Evolutionary conservation across 352 stramenopile genomes (phyloP), one percentile per base, ranked within the genome.

Genomic region (Plasmopara viticola): DNA sequence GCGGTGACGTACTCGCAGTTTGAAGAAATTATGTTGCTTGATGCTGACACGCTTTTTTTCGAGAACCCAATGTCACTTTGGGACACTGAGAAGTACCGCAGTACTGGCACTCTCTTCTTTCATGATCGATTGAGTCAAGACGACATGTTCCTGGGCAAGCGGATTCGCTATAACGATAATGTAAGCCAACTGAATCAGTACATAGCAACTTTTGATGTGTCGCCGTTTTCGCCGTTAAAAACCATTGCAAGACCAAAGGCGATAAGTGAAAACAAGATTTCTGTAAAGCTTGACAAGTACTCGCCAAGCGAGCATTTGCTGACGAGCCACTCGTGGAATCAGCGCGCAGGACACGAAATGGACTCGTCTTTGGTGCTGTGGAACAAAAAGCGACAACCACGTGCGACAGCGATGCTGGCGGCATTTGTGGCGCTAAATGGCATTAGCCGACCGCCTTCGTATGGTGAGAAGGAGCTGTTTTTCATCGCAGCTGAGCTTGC

Each of bases 391-490:
- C 64, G 62, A 38, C 78, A 91, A 52, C 67, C 70, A n/a, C 72
- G 78, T 9, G 80, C 80, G 13, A 91, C 78, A 0, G 72, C 76
- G 10, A 81, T 91, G 9, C 51, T 91, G 25, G 66, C 60, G 0
- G 70, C 76, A 2, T 89, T 89, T 49, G 52, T 73, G 7, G 64
- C 75, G 4, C 44, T 66, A 10, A 80, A 82, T 48, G 53, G 48
- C 18, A 55, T 77, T n/a, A 37, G 47, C 0, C 38, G 61, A 4
- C 73, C 73, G 14, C 69, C 69, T 7, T 84, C 70, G 18, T 87
- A 87, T 44, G 74, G 78, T 3, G 80, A 89, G 46, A 91, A 91
- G 51, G 78, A 91, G 44, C 58, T 87, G n/a, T 91, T 86, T 53
- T 87, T 87, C 51, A 41, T 87, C 9, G 78, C 80, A 0, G 78